Evolutionary conservation across 176 grass and related monocot genomes (phyloP), one percentile per base, ranked within the genome.

Genomic region (Tuctoria greenei): DNA sequence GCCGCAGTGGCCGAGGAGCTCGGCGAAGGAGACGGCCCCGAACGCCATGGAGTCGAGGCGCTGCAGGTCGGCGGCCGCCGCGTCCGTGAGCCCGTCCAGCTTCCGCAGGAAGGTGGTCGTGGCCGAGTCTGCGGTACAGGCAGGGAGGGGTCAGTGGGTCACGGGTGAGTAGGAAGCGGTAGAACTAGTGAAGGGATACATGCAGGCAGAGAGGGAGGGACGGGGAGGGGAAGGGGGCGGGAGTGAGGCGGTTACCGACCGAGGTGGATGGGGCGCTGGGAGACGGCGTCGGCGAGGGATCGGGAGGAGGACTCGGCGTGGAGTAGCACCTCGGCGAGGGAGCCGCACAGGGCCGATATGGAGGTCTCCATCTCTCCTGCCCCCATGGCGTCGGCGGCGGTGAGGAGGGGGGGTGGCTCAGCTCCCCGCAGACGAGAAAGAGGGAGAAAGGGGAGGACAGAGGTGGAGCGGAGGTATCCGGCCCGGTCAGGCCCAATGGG

Each of bases 1-100:
- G 37, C 83, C 75, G 73, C 81, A 97, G 79, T 97, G 91, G 70
- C 94, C 94, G 46, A 97, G 94, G 72, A 97, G 89, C 88, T 97
- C 94, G 83, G 85, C 84, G 77, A 93, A 87, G 64, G 91, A 93
- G 71, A 97, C 81, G 23, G 94, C 87, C 68, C 81, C 91, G 69
- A 89, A 75, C 27, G 81, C 78, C 91, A 93, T 84, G 71, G 90
- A 87, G 66, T 97, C 88, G 81, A 97, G 88, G 61, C 46, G 83
- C 57, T 76, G 60, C 35, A 93, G 78, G 46, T 97, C 94, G 44
- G 78, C 74, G 76, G 56, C 64, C 60, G 75, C 64, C 17, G 81
- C 85, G 8, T 87, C 87, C 65, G 82, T 65, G 28, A 78, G 74
- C 28, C 79, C 59, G 4, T 91, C 72, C 81, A 93, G 64, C 42